Base-by-base conservation (phyloP, 2,329 filamentous ascomycete species). In the Exophiala sideris region DNA sequence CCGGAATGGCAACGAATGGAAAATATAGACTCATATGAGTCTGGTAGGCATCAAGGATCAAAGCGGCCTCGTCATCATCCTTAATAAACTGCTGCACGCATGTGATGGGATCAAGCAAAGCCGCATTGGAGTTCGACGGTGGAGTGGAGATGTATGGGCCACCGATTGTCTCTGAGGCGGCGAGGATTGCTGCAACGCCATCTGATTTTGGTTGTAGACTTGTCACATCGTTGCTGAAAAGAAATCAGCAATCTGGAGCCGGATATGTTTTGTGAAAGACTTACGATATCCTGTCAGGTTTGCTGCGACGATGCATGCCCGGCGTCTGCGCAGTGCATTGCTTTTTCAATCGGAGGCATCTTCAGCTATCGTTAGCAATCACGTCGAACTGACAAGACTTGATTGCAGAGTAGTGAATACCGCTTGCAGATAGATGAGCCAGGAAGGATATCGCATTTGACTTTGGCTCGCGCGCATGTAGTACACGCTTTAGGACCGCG, bases 341-440 rank as follows among this genome's bases (percentile, higher is more conserved):
- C 38, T 64, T 66, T 11, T 60, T 60, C 39, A 68, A 46, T 20
- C 67, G 63, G 14, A 52, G 62, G 44, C 67, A 69, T 51, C 67
- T 68, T 40, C 7, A 16, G 24, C 7, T 39, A 35, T 6, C 12
- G 16, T 44, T 24, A 49, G 34, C 36, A 20, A 44, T n/a, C 8
- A 40, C 20, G 32, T 10, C 16, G 35, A 12, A 39, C 24, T 3
- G 18, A 10, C 18, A 18, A 12, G 1, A 8, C 21, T 35, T 11
- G 32, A 3, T 5, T 29, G 24, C 24, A 29, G 24, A 29, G 7
- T 29, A 8, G 7, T 29, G 24, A n/a, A 8, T 52, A 62, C 59
- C 59, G 48, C 24, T 56, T 55, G 54, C 59, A 62, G n/a, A 50
- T 46, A 9, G 16, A 42, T 32, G 42, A 48, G 33, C 47, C 57